Evolutionary conservation across 2,329 filamentous ascomycete species (phyloP), one percentile per base, ranked within the genome.

Genomic region (Passalora sequoiae): DNA sequence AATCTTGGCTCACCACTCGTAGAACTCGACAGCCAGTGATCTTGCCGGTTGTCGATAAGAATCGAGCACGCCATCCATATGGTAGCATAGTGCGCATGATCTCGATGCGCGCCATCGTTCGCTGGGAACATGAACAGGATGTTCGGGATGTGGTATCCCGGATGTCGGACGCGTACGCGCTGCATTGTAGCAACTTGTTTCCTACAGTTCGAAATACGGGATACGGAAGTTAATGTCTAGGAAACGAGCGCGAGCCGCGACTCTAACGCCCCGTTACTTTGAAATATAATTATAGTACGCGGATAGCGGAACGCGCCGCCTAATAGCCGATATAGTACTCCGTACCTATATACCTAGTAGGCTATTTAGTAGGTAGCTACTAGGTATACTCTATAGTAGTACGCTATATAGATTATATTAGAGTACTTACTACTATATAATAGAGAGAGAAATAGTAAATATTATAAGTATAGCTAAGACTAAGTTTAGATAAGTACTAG

Each of bases 71-170:
- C 37, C 24, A 29, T 29, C 37, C 37, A 39, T 39, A 39, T 29
- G 37, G 37, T 29, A 29, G 37, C 37, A 29, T 39, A 39, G 24
- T 39, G 37, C 24, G 24, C 24, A 39, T 39, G 37, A 29, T 39
- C 37, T 29, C 37, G 37, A 30, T 40, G n/a, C 1, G n/a, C n/a
- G 15, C 37, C 22, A 40, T 40, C 15, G 30, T 15, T 30, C 15
- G 22, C 37, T 29, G 22, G 35, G 25, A 28, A 28, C 5, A 28
- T 28, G 13, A 28, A 28, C 5, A 28, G 25, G 25, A 28, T 28
- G 13, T 28, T 28, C 25, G 25, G 25, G 5, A 2, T 3, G 5
- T 28, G 10, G 25, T 28, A 28, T 28, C 25, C 25, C 5, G 5
- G 25, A 28, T 28, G 5, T 3, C 3, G 25, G 25, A 28, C 25